Conservation (phyloP, 2,329 filamentous ascomycete species). For the Epicoccum sorghinum region DNA sequence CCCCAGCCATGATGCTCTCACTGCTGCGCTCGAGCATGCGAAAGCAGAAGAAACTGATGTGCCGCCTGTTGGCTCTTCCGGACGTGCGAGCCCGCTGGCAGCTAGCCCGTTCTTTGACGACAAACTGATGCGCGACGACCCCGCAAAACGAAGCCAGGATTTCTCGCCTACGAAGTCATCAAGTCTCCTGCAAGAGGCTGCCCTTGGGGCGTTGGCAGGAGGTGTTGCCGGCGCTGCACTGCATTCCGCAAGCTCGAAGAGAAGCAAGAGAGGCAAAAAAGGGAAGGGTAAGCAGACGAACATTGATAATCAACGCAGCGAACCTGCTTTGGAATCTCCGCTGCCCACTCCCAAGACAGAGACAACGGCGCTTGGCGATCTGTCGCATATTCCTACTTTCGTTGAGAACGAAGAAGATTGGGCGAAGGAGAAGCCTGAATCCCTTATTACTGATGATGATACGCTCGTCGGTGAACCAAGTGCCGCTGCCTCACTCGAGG, state of each 20-base stretch:
- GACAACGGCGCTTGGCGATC: neutral
- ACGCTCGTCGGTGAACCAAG: slow-evolving; percentile 40
- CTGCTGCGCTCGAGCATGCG: slow-evolving; percentile 30
- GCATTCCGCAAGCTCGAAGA: neutral
- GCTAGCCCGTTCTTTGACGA: slow-evolving; percentile 35
- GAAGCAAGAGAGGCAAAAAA: slow-evolving; percentile 2
- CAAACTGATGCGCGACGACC: slow-evolving; percentile 26
- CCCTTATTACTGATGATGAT: slow-evolving; percentile 37
- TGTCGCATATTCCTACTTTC: slow-evolving; percentile 28
- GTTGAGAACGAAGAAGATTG: slow-evolving; percentile 42
- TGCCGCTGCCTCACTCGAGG: slow-evolving; percentile 12
- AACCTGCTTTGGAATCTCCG: slow-evolving; percentile 1
- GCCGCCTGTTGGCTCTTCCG: slow-evolving; percentile 4
- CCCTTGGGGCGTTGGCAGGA: slow-evolving; percentile 35
- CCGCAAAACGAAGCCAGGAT: slow-evolving; percentile 17
- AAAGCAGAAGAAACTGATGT: slow-evolving; percentile 18
- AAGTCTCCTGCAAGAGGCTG: slow-evolving; percentile 35
- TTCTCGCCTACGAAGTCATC: slow-evolving; percentile 29
- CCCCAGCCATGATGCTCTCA: slow-evolving; percentile 29
- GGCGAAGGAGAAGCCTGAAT: slow-evolving; percentile 32
- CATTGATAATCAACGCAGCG: neutral
- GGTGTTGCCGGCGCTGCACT: slow-evolving; percentile 27
- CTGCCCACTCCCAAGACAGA: neutral
- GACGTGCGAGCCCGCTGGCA: slow-evolving; percentile 26
- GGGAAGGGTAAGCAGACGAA: slow-evolving; percentile 6